Conservation (phyloP, 176 grass and related monocot species). For the Oryza nivara region DNA sequence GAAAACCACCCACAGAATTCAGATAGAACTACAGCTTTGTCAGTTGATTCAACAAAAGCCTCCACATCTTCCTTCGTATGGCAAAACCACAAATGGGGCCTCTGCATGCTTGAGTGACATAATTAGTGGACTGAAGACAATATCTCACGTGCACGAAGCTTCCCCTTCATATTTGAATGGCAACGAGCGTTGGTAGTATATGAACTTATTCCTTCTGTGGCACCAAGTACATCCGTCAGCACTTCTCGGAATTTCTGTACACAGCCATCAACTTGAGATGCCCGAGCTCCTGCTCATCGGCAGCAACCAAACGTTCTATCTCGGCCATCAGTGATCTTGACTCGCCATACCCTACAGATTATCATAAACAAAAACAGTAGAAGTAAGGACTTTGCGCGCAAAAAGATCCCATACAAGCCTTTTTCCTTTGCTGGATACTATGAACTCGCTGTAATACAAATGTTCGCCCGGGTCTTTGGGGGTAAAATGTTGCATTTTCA, state of each 20-base stretch:
- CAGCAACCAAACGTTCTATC: slow-evolving; percentile 49
- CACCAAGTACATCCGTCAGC: slow-evolving; percentile 64
- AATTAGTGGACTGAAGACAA: slow-evolving; percentile 62
- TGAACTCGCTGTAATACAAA: slow-evolving; percentile 1
- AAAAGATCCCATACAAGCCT: slow-evolving; percentile 5
- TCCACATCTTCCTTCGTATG: slow-evolving; percentile 72
- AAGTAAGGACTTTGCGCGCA: neutral
- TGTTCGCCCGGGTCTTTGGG: neutral
- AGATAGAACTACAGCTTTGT: slow-evolving; percentile 81
- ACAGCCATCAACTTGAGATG: slow-evolving; percentile 78
- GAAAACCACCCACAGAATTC: slow-evolving; percentile 92
- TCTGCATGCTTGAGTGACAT: slow-evolving; percentile 67
- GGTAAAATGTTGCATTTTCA: neutral
- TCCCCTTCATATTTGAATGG: slow-evolving; percentile 91
- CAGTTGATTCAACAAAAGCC: slow-evolving; percentile 70
- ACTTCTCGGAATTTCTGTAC: slow-evolving; percentile 84
- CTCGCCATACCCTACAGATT: slow-evolving; percentile 82
- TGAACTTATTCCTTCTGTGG: slow-evolving; percentile 63
- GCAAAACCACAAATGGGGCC: slow-evolving; percentile 70
- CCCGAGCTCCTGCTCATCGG: slow-evolving; percentile 50
- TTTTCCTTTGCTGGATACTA: neutral
- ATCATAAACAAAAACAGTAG: slow-evolving; percentile 11
- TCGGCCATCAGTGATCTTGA: slow-evolving; percentile 85
- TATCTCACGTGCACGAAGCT: slow-evolving; percentile 61
- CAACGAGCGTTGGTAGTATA: slow-evolving; percentile 68